phyloP scores from a whole-genome alignment of 768 basidiomycete genomes.

The Clathrus columnatus region DNA sequence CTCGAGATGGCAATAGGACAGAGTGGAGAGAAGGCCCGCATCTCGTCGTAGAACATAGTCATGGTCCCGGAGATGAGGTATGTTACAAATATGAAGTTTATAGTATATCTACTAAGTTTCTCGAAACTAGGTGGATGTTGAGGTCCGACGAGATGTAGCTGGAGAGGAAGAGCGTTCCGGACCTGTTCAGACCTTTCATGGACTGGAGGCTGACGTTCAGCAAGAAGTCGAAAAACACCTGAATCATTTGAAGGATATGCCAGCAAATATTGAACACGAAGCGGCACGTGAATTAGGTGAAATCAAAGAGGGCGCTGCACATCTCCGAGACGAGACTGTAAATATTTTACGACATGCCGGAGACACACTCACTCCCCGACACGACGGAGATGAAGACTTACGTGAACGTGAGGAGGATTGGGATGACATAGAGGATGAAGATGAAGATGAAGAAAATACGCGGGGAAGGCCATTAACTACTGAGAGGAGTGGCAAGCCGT shows the following conservation, averaged over 20 bases:
- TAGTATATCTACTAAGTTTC: constrained; percentile 13
- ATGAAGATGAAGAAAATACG: constrained; percentile 5
- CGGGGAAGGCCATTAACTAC: constrained; percentile 11
- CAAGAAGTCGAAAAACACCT: constrained; percentile 25
- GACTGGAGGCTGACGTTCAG: constrained; percentile 28
- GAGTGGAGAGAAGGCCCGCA: constrained; percentile 72
- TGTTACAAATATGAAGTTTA: constrained; percentile 15
- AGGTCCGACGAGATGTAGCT: constrained; percentile 43
- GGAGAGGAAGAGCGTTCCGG: constrained; percentile 13
- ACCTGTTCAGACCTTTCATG: constrained; percentile 5
- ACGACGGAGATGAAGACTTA: constrained; percentile 19
- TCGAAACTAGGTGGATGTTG: constrained; percentile 47
- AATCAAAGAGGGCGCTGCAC: neutral
- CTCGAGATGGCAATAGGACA: constrained; percentile 21
- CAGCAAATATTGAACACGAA: constrained; percentile 1
- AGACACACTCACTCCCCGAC: constrained; percentile 11
- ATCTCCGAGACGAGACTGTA: neutral
- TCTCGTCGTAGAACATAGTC: constrained; percentile 52
- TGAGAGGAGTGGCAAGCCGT: constrained; percentile 41
- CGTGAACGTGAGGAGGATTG: constrained; percentile 16
- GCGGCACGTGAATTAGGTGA: neutral
- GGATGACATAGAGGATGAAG: constrained; percentile 14
- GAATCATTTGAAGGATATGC: constrained; percentile 18
- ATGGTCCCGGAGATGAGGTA: constrained; percentile 59
- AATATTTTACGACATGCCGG: constrained; percentile 17